Base-by-base conservation (phyloP, 2,329 filamentous ascomycete species). In the Ophiostoma himal-ulmi region DNA sequence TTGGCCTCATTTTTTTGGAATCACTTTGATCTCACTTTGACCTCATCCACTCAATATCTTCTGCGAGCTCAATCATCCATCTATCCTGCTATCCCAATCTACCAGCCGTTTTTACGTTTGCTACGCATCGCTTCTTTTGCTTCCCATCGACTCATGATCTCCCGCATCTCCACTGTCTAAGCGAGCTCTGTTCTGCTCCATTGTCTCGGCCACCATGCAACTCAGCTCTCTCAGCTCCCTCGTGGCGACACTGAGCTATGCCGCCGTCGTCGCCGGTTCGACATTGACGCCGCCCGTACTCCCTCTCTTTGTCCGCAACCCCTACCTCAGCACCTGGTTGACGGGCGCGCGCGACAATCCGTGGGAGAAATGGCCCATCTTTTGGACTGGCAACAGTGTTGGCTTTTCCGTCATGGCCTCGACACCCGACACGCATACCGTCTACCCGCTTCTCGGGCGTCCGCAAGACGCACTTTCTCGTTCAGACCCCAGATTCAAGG, bases 291-390 rank as follows among this genome's bases (percentile, higher is more conserved):
- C 86, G 7, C 83, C 85, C 2, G 85, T 87, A 8, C 75, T 88
- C 57, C 86, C 86, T 10, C 78, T 88, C 70, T 81, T 85, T 70
- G 86, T 88, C 36, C 82, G 86, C 60, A 88, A 86, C 74, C 86
- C 86, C 8, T 88, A 88, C 74, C 77, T 88, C 70, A 88, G 85
- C 76, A 83, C 85, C 44, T 88, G 86, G 86, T 77, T 92, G 70
- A 83, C 83, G 67, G 84, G 86, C 78, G 91, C 92, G 57, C 85
- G 93, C 74, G 85, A 90, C 70, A 84, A 84, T 65, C 93, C 93
- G 1, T 96, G 92, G 92, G 85, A 88, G 69, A 86, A 87, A 80
- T 96, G 93, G 93, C 93, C 93, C 34, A 94, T 94, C 78, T 79
- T 80, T 72, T 78, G 76, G 76, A 79, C 77, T 2, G 77, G 77